A percentile compares a stretch with the other conserved stretches of the same genome.
Evolutionary conservation across 495 filamentous ascomycete species (phyloP).

Genomic region (Bryoglossum gracile): DNA sequence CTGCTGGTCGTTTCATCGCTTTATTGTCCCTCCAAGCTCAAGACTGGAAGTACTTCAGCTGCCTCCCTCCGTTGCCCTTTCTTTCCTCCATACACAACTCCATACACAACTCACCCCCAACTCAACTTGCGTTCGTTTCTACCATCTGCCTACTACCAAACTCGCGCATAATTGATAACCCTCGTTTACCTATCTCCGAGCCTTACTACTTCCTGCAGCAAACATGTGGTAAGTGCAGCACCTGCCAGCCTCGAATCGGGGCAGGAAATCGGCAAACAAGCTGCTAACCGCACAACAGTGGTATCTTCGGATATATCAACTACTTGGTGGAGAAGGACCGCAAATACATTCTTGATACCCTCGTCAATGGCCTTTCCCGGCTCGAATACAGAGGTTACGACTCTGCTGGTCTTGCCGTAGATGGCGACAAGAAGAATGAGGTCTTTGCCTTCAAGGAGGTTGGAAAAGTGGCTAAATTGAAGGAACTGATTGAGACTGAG

Average conservation of each 20-base stretch:
- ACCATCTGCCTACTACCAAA: background rate
- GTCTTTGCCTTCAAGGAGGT: slow-evolving; percentile 98
- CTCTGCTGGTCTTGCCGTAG: slow-evolving; percentile 90
- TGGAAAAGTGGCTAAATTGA: slow-evolving; percentile 95
- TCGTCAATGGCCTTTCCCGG: slow-evolving; percentile 68
- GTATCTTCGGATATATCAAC: slow-evolving; percentile 23
- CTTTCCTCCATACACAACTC: background rate
- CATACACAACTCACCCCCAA: too few relatives aligned
- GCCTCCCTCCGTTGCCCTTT: background rate
- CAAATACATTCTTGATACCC: slow-evolving; percentile 85
- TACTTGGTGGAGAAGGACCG: slow-evolving; percentile 93
- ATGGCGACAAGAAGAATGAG: slow-evolving; percentile 98
- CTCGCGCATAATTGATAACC: background rate
- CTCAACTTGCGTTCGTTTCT: background rate
- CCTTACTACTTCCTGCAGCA: background rate
- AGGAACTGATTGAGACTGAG: slow-evolving; percentile 71
- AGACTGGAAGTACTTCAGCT: too few relatives aligned
- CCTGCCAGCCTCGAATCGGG: background rate
- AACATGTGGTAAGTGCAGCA: background rate
- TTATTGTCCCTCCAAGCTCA: too few relatives aligned
- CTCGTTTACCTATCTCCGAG: background rate
- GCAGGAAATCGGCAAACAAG: background rate
- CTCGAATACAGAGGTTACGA: slow-evolving; percentile 97
- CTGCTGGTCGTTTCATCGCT: too few relatives aligned
- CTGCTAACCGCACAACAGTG: background rate